Base-by-base conservation (phyloP, 345 rosid genomes). In the Ceriops zippeliana region DNA sequence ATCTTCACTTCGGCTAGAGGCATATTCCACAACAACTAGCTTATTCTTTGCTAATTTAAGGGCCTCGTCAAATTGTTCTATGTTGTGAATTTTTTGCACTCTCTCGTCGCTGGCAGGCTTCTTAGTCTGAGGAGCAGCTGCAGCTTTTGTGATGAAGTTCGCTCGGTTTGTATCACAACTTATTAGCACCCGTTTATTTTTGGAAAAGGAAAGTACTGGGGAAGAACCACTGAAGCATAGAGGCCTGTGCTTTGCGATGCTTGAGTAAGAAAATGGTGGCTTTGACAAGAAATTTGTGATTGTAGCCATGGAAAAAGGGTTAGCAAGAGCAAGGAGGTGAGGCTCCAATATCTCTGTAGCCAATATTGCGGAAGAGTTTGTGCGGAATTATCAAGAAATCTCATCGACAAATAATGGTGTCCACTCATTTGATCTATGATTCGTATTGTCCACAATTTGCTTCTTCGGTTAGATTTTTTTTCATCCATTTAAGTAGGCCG, bases 21-120 rank as follows among this genome's bases (percentile, higher is more conserved):
- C 96, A 20, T 69, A 93, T 78, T 93, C 97, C 7, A 86, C 95
- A 68, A 90, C 98, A 5, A 90, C 95, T 11, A 93, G 87, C 80
- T 71, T 87, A 76, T 76, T 79, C 73, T 86, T 81, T 0, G 98
- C 97, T 54, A 59, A 58, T 70, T 52, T 78, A 11, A 93, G 77
- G 17, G 93, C 97, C 47, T 83, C 87, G 51, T 93, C 97, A 61
- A 90, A 86, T 67, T 93, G 96, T 42, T 85, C 90, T 3, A 75
- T 65, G 79, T 85, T 88, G 77, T 89, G 95, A 61, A 93, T 88
- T 76, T 83, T 66, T 63, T 67, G 61, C 2, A 93, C 90, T 47
- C 84, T 83, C 70, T 91, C 97, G 15, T 86, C 87, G 1, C 70
- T 80, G 0, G 71, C 42, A 6, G 84, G 63, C 31, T 86, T 65